Percentiles rank a stretch among this genome's conserved stretches.
These are phyloP conservation scores for Luffa aegyptiaca DNA, from an alignment of 306 rosid species.

Conservation along the genomic window DNA sequence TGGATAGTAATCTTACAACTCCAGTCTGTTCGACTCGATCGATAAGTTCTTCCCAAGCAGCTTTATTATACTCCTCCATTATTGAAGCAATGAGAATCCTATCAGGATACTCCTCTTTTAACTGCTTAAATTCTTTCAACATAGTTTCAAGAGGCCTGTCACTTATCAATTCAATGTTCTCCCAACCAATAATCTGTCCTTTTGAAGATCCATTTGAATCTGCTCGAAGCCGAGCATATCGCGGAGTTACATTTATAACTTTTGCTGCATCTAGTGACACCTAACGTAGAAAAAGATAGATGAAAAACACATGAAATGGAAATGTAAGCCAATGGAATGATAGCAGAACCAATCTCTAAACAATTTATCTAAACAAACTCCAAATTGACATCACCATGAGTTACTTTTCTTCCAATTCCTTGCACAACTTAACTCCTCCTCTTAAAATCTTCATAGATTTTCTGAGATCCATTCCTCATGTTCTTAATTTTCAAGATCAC, in stretches of 20 bases:
- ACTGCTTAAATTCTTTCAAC: constrained; percentile 81
- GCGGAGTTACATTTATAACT: constrained; percentile 89
- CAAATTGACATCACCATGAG: not conserved
- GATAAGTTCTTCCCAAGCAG: constrained; percentile 92
- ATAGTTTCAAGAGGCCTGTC: constrained; percentile 85
- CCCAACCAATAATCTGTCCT: constrained; percentile 92
- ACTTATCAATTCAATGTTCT: constrained; percentile 89
- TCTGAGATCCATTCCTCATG: not conserved
- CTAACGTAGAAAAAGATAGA: constrained; percentile 15
- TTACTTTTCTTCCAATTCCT: not conserved
- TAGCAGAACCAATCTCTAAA: not conserved
- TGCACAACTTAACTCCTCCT: not conserved
- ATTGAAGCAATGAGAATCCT: constrained; percentile 93
- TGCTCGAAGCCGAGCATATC: constrained; percentile 79
- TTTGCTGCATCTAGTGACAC: constrained; percentile 88
- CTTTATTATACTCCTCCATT: constrained; percentile 91
- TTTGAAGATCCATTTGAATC: constrained; percentile 57
- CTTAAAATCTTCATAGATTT: not conserved
- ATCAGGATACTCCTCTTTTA: constrained; percentile 79
- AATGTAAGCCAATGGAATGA: no score
- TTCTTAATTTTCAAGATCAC: not conserved
- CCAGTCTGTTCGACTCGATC: constrained; percentile 96
- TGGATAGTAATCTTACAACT: constrained; percentile 43
- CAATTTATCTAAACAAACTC: no score
- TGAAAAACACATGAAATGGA: not conserved